Conservation (phyloP, 768 basidiomycete genomes). For the Boletus tomentosulus region DNA sequence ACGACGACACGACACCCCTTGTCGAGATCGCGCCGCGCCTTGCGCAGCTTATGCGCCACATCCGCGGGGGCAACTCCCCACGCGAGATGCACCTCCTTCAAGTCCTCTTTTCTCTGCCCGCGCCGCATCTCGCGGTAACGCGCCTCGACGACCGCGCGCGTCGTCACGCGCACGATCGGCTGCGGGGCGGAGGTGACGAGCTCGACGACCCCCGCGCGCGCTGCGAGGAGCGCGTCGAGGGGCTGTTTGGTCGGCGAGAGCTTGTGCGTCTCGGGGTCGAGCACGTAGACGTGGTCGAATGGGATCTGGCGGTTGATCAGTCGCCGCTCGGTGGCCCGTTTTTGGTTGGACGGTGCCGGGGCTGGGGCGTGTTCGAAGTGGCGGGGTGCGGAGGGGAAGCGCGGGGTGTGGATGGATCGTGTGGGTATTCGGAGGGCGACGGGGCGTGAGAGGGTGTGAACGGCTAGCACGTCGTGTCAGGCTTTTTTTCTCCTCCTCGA, state of each 20-base stretch:
- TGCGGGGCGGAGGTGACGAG: slow-evolving; percentile 46
- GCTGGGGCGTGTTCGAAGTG: background rate
- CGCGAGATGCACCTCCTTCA: slow-evolving; percentile 69
- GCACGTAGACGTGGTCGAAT: slow-evolving; percentile 39
- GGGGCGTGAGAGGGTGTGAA: slow-evolving; percentile 2
- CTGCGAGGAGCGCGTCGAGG: slow-evolving; percentile 45
- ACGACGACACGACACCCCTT: slow-evolving; percentile 58
- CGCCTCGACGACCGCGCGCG: slow-evolving; percentile 40
- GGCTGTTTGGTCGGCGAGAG: slow-evolving; percentile 31
- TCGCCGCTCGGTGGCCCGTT: slow-evolving; percentile 3
- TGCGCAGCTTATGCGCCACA: slow-evolving; percentile 59
- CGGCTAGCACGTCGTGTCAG: background rate
- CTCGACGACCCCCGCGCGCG: slow-evolving; percentile 44
- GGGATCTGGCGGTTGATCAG: slow-evolving; percentile 42
- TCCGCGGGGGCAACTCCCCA: slow-evolving; percentile 63
- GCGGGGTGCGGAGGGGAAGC: slow-evolving; percentile 10
- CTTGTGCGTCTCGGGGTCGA: slow-evolving; percentile 42
- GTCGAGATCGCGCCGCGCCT: slow-evolving; percentile 52
- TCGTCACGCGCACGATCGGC: slow-evolving; percentile 59
- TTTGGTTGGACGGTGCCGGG: background rate
- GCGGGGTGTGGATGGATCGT: slow-evolving; percentile 1
- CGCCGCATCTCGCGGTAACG: slow-evolving; percentile 36
- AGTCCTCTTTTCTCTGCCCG: slow-evolving; percentile 27
- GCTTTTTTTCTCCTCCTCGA: no score
- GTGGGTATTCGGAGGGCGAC: slow-evolving; percentile 2